Percentiles rank a stretch among this genome's conserved stretches.
phyloP scores from a whole-genome alignment of 2,329 filamentous ascomycete genomes.

The Penicillium sp. region DNA sequence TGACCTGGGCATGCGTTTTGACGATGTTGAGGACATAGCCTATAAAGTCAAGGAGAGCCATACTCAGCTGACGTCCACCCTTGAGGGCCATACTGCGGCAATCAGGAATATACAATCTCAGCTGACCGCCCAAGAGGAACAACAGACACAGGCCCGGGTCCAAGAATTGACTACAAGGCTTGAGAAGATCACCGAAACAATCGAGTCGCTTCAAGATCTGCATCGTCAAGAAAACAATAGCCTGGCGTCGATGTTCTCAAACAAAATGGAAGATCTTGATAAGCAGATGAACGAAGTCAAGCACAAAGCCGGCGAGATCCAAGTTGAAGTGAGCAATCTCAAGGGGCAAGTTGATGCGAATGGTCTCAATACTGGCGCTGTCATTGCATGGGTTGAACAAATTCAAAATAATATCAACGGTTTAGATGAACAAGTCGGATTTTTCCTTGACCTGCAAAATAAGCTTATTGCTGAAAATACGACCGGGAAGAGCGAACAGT shows the following conservation, averaged over 20 bases:
- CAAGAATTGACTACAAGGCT: background rate
- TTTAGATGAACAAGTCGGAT: background rate
- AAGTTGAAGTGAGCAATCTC: background rate
- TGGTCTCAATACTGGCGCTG: background rate
- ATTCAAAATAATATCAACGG: background rate
- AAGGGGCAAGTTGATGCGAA: background rate
- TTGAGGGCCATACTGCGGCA: background rate
- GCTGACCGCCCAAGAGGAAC: background rate
- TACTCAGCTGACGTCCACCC: too few relatives aligned
- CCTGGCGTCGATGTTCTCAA: background rate
- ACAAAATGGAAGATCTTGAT: background rate
- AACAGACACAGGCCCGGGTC: background rate
- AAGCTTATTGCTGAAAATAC: too few relatives aligned
- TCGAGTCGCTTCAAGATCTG: background rate
- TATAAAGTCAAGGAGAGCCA: too few relatives aligned
- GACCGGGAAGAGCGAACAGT: too few relatives aligned
- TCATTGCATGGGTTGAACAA: background rate
- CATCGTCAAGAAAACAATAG: background rate
- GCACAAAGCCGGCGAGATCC: background rate
- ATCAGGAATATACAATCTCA: background rate
- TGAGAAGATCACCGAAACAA: background rate
- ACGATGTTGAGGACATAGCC: background rate
- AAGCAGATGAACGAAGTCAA: background rate
- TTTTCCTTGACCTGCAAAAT: background rate
- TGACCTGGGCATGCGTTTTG: background rate